These are phyloP conservation scores for Sporothrix brasiliensis DNA, from an alignment of 2,329 filamentous ascomycete genomes.

Conservation along the genomic window DNA sequence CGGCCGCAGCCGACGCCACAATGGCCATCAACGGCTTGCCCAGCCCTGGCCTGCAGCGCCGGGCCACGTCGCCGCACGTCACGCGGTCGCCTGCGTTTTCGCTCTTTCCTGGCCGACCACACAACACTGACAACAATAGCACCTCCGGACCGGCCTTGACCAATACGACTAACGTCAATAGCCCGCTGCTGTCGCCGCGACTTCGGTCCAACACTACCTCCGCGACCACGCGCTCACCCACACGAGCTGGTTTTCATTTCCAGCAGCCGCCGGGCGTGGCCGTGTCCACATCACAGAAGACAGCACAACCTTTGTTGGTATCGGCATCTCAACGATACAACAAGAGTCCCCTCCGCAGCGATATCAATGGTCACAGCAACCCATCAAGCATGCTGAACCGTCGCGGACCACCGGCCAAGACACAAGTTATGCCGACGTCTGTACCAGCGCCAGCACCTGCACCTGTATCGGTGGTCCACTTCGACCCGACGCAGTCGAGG, in stretches of 20 bases:
- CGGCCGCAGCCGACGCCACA: background rate
- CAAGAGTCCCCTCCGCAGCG: constrained; percentile 32
- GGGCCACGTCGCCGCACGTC: constrained; percentile 55
- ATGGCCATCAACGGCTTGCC: background rate
- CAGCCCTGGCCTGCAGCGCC: constrained; percentile 41
- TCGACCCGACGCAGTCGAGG: constrained; percentile 44
- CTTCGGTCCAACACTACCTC: constrained; percentile 57
- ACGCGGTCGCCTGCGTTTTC: constrained; percentile 51
- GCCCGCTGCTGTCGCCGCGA: constrained; percentile 45
- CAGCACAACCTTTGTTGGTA: background rate
- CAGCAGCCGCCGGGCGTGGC: background rate
- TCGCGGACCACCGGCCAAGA: background rate
- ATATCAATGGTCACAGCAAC: constrained; percentile 28
- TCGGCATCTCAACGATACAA: constrained; percentile 20
- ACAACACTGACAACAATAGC: constrained; percentile 22
- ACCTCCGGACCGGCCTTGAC: constrained; percentile 11
- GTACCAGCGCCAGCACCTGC: background rate
- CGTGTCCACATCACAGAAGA: background rate
- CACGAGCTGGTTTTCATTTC: constrained; percentile 12
- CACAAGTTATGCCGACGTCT: constrained; percentile 16
- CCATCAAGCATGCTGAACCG: constrained; percentile 34
- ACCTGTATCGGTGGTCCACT: constrained; percentile 35
- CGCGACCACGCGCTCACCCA: constrained; percentile 44
- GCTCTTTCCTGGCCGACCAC: constrained; percentile 49
- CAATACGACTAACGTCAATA: constrained; percentile 14